Percentiles rank a stretch among this genome's conserved stretches.
Conservation (phyloP, 768 basidiomycete genomes). For the Boletellus ananiceps region DNA sequence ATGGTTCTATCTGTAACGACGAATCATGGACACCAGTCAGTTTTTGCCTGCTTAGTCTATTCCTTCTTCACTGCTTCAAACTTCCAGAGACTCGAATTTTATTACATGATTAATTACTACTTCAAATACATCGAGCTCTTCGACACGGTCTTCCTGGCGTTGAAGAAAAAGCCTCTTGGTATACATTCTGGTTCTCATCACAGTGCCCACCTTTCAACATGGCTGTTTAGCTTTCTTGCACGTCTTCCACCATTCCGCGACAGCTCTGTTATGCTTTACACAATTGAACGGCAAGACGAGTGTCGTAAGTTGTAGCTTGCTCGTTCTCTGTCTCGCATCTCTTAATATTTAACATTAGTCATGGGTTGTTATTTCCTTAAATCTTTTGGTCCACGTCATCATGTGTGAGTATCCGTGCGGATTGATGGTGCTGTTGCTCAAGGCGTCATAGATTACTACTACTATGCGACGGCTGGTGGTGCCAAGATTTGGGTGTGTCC, state of each 20-base stretch:
- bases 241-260: conserved; percentile 99
- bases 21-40: conserved; percentile 84
- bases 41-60: conserved; percentile 15
- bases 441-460: conserved; percentile 81
- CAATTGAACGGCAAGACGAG: conserved; percentile 94
- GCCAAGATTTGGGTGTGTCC: conserved; percentile 86
- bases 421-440: background rate
- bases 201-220: conserved; percentile 5
- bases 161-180: conserved; percentile 99
- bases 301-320: conserved; percentile 54
- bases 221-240: conserved; percentile 78
- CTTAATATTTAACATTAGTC: conserved; percentile 50
- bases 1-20: conserved; percentile 71
- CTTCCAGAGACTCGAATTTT: conserved; percentile 80
- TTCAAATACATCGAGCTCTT: conserved; percentile 96
- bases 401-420: conserved; percentile 72
- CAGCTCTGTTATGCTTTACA: conserved; percentile 89
- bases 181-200: conserved; percentile 24
- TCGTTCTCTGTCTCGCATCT: background rate
- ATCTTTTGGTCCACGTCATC: conserved; percentile 89
- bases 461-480: conserved; percentile 96
- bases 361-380: conserved; percentile 91
- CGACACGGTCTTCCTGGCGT: conserved; percentile 93
- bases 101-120: conserved; percentile 99
- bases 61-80: conserved; percentile 1